Percentiles rank a stretch among this genome's conserved stretches.
Evolutionary conservation across 208 protist genomes (phyloP).

Genomic region (Acanthamoeba triangularis): DNA sequence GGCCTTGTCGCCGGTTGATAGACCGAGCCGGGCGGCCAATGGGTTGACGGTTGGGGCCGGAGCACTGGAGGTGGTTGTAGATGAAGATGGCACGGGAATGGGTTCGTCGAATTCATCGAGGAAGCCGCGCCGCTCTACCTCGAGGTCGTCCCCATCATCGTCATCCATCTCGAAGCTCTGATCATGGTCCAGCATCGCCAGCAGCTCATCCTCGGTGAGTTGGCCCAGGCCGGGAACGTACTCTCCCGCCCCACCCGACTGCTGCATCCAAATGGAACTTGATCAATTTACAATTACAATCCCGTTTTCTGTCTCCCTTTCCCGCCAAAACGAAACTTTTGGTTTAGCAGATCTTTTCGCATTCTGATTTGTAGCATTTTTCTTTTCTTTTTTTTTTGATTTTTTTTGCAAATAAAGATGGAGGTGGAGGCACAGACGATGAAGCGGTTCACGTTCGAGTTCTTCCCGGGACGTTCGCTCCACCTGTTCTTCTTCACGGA

Average conservation of each 20-base stretch:
- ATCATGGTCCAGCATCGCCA: slow-evolving; percentile 8
- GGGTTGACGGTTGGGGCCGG: not conserved
- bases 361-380: too few relatives aligned
- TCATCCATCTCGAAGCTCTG: not conserved
- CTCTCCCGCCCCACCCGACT: not conserved
- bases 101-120: not conserved
- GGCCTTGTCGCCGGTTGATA: slow-evolving; percentile 52
- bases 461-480: not conserved
- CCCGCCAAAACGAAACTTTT: not conserved
- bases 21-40: slow-evolving; percentile 1
- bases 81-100: not conserved
- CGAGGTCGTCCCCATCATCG: not conserved
- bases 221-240: not conserved
- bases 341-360: not conserved
- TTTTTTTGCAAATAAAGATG: not conserved
- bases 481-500: slow-evolving; percentile 48
- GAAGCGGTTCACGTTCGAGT: slow-evolving; percentile 46
- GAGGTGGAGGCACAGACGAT: not conserved
- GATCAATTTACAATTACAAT: not conserved
- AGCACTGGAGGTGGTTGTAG: not conserved
- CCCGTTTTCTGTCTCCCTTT: too few relatives aligned
- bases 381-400: not conserved
- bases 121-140: not conserved
- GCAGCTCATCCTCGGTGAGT: slow-evolving; percentile 3
- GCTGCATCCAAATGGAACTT: not conserved